These are phyloP conservation scores for Fomitopsis betulina DNA, from an alignment of 1,284 basidiomycete species.

Conservation along the genomic window DNA sequence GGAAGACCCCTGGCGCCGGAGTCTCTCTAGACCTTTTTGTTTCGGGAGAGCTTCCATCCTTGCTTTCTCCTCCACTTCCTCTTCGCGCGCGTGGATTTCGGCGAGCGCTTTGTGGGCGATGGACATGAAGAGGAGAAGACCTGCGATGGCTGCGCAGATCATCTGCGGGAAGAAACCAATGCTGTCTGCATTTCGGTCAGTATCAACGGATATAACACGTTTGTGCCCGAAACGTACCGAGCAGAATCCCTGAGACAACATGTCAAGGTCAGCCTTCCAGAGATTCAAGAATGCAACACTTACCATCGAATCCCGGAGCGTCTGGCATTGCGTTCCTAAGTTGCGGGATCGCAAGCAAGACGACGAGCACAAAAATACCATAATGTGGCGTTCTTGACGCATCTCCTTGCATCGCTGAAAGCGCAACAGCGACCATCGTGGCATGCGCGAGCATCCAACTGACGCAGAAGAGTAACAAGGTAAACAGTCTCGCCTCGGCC, in stretches of 20 bases:
- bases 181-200: constrained; percentile 30
- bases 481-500: constrained; percentile 37
- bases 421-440: constrained; percentile 38
- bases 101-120: constrained; percentile 37
- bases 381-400: constrained; percentile 33
- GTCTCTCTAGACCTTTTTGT: constrained; percentile 4
- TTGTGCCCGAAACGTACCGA: neutral
- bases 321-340: constrained; percentile 54
- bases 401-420: constrained; percentile 34
- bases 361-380: constrained; percentile 35
- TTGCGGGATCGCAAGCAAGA: constrained; percentile 45
- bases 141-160: constrained; percentile 38
- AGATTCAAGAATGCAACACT: constrained; percentile 11
- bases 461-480: constrained; percentile 42
- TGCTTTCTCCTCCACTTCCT: neutral
- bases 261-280: neutral
- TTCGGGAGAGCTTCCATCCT: neutral
- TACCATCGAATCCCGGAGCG: constrained; percentile 51
- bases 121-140: constrained; percentile 37
- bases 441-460: constrained; percentile 54
- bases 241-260: constrained; percentile 1
- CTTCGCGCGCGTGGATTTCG: neutral
- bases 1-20: constrained; percentile 7
- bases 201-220: neutral
- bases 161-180: constrained; percentile 56